Base-by-base conservation (phyloP, 495 filamentous ascomycete species). In the Lineolata rhizophorae region DNA sequence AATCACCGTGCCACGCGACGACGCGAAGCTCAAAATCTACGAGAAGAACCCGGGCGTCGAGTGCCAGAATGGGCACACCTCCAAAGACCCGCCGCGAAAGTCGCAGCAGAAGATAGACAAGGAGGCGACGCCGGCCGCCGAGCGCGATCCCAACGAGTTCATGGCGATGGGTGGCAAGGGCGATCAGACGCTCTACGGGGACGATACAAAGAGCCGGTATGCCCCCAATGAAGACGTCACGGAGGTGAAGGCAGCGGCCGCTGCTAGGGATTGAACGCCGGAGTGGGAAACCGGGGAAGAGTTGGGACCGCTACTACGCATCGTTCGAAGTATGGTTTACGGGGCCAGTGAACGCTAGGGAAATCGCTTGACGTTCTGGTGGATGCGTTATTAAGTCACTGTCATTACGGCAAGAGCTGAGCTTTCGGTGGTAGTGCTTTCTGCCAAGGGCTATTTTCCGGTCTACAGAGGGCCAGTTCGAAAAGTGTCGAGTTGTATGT, bases 91-190 rank as follows among this genome's bases (percentile, higher is more conserved):
- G 30, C 32, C 19, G 18, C 2, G 14, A 12, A 32, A 25, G 29
- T 31, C 25, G 18, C 22, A 34, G 0, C 36, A 42, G 9, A 33
- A 36, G 27, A 50, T 37, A 5, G 45, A 42, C 19, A 51, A 52
- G 40, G 78, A 87, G 51, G 46, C 54, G 2, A 60, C 63, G 2
- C 80, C 80, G 0, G 67, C 65, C 8, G 60, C 65, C 8, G 55
- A 68, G 24, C 62, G 80, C 19, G 62, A 61, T 26, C 65, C 80
- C 1, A 58, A 63, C 9, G 77, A 85, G 38, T 94, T 92, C 36
- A 66, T 75, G 44, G 66, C 72, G 30, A 55, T 87, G 50, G 83
- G 84, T 20, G 76, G 78, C 2, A 77, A 75, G 45, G 84, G 80
- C 2, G 83, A 94, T 50, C 66, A 79, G 40, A 51, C 62, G 17